Conservation (phyloP, 2,329 filamentous ascomycete species). For the Calonectria hongkongensis region DNA sequence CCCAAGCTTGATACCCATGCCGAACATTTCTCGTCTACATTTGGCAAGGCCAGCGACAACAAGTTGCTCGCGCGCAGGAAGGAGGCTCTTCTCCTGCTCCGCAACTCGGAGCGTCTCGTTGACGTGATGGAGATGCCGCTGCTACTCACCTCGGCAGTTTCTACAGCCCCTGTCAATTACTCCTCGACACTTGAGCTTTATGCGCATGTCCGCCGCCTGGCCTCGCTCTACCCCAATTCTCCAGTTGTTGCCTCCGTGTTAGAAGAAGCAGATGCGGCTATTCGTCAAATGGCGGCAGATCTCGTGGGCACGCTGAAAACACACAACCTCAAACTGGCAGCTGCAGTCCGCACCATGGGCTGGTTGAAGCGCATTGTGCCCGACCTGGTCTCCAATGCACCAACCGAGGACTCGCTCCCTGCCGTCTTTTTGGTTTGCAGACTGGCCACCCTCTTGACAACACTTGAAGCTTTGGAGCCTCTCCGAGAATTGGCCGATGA, state of each 20-base stretch:
- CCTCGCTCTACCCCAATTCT: constrained; percentile 88
- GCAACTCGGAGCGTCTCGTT: constrained; percentile 91
- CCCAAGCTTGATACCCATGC: constrained; percentile 87
- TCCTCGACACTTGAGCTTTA: constrained; percentile 92
- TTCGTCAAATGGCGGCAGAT: constrained; percentile 91
- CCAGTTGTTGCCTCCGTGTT: constrained; percentile 83
- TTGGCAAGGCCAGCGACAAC: constrained; percentile 83
- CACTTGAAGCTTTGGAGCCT: constrained; percentile 88
- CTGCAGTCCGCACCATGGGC: constrained; percentile 91
- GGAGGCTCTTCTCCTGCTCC: constrained; percentile 85
- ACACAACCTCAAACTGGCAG: constrained; percentile 89
- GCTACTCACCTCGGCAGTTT: constrained; percentile 87
- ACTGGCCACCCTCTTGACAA: constrained; percentile 84
- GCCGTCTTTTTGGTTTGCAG: constrained; percentile 92
- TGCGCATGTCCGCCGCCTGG: constrained; percentile 92
- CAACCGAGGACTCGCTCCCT: constrained; percentile 81
- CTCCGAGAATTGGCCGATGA: constrained; percentile 92
- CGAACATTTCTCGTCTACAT: constrained; percentile 87
- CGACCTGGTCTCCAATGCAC: constrained; percentile 72
- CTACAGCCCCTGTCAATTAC: constrained; percentile 82
- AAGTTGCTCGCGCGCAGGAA: constrained; percentile 83
- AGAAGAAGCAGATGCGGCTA: constrained; percentile 87
- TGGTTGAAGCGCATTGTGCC: constrained; percentile 92
- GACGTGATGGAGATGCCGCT: constrained; percentile 94
- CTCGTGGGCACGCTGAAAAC: constrained; percentile 86